A percentile compares a stretch with the other conserved stretches of the same genome.
These are phyloP conservation scores for Phytophthora kernoviae DNA, from an alignment of 352 stramenopile species.

Conservation along the genomic window DNA sequence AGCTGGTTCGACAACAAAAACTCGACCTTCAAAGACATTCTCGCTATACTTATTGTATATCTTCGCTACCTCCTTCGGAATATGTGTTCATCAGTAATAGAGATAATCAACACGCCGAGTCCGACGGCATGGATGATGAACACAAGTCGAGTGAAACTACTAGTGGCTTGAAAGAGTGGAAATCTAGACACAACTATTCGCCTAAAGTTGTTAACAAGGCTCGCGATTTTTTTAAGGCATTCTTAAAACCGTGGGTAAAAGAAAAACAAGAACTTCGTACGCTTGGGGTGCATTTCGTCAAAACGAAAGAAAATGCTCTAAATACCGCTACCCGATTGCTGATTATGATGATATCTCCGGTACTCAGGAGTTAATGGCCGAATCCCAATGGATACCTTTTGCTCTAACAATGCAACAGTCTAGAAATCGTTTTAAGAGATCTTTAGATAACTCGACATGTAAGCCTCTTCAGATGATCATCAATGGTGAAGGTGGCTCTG, in stretches of 20 bases:
- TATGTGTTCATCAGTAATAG: not conserved
- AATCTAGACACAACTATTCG: constrained; percentile 1
- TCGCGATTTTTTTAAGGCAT: not conserved
- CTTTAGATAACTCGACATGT: not conserved
- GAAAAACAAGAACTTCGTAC: no score
- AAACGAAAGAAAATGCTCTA: not conserved
- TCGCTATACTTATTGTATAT: not conserved
- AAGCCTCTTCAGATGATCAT: not conserved
- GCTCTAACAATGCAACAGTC: not conserved
- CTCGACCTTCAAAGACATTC: not conserved
- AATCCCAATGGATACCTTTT: not conserved
- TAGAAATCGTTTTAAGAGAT: not conserved
- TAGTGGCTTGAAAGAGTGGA: constrained; percentile 2
- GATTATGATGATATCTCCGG: not conserved
- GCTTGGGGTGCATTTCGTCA: not conserved
- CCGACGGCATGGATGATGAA: no score
- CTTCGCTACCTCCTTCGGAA: not conserved
- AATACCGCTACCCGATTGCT: not conserved
- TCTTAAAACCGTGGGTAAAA: not conserved
- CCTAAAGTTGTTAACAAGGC: not conserved
- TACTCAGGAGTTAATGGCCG: not conserved
- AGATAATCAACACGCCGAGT: not conserved
- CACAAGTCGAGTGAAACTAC: not conserved
- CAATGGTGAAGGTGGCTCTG: not conserved
- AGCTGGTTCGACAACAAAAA: not conserved